These are phyloP conservation scores for Mycena belliarum DNA, from an alignment of 768 basidiomycete species.

Conservation along the genomic window DNA sequence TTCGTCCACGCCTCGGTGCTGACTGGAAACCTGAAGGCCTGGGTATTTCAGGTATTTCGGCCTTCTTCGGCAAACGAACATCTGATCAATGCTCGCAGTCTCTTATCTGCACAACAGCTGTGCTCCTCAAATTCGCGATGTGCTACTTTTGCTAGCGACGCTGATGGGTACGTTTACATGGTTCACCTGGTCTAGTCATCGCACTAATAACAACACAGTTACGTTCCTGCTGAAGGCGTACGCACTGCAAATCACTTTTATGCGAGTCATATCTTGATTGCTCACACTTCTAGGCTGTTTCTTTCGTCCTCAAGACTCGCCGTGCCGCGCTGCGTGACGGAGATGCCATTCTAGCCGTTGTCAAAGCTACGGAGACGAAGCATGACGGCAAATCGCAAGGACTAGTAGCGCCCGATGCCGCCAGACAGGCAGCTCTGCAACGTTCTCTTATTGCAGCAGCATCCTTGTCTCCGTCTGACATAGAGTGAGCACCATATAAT, in stretches of 20 bases:
- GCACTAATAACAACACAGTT: constrained; percentile 24
- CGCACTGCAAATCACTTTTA: neutral
- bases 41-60: constrained; percentile 29
- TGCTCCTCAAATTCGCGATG: constrained; percentile 34
- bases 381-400: constrained; percentile 40
- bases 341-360: constrained; percentile 33
- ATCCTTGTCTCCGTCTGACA: constrained; percentile 29
- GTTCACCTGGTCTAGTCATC: neutral
- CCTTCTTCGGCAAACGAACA: neutral
- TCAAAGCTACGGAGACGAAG: constrained; percentile 32
- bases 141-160: constrained; percentile 35
- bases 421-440: constrained; percentile 35
- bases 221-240: constrained; percentile 38
- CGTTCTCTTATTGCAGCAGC: constrained; percentile 31
- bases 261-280: neutral
- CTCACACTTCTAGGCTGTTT: constrained; percentile 22
- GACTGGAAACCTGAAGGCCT: constrained; percentile 22
- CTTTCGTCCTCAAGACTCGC: constrained; percentile 36
- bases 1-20: neutral
- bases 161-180: constrained; percentile 31
- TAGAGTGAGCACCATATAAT: constrained; percentile 30
- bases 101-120: constrained; percentile 37
- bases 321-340: constrained; percentile 35
- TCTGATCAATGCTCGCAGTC: constrained; percentile 17
- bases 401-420: constrained; percentile 35